Percentiles rank a stretch among this genome's conserved stretches.
phyloP scores from a whole-genome alignment of 805 yeast genomes.

The Yarrowia alimentaria region DNA sequence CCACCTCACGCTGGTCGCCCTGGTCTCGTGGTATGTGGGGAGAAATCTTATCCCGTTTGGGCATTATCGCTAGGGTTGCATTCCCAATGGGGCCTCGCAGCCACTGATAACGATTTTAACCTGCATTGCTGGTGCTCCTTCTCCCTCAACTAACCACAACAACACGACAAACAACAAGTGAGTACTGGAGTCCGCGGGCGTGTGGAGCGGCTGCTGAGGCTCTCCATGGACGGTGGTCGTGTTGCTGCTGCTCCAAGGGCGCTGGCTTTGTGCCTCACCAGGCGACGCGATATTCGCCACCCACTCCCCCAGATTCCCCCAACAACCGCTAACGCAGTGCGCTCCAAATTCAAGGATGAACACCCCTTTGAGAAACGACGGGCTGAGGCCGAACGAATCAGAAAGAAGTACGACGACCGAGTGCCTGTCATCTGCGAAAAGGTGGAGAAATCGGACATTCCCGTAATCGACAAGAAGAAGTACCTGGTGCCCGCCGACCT shows the following conservation, averaged over 20 bases:
- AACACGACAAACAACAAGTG: conserved; percentile 17
- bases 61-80: conserved; percentile 23
- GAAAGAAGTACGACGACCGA: conserved; percentile 83
- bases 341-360: conserved; percentile 92
- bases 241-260: background rate
- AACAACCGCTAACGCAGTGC: conserved; percentile 48
- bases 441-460: conserved; percentile 94
- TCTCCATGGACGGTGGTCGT: too few species aligned
- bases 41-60: conserved; percentile 20
- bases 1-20: conserved; percentile 2
- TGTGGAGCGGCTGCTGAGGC: too few species aligned
- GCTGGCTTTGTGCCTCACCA: too few species aligned
- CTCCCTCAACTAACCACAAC: conserved; percentile 26
- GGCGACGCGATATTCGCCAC: too few species aligned
- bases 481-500: conserved; percentile 94
- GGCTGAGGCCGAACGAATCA: conserved; percentile 89
- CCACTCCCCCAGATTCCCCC: conserved; percentile 21
- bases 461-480: conserved; percentile 95
- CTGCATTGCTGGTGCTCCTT: conserved; percentile 26
- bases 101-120: conserved; percentile 26
- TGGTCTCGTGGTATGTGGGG: conserved; percentile 23
- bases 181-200: too few species aligned
- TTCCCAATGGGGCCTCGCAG: conserved; percentile 7
- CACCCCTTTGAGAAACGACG: conserved; percentile 93
- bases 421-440: conserved; percentile 97